Evolutionary conservation across 176 grass and related monocot species (phyloP).

Genomic region (Saccharum spontaneum): DNA sequence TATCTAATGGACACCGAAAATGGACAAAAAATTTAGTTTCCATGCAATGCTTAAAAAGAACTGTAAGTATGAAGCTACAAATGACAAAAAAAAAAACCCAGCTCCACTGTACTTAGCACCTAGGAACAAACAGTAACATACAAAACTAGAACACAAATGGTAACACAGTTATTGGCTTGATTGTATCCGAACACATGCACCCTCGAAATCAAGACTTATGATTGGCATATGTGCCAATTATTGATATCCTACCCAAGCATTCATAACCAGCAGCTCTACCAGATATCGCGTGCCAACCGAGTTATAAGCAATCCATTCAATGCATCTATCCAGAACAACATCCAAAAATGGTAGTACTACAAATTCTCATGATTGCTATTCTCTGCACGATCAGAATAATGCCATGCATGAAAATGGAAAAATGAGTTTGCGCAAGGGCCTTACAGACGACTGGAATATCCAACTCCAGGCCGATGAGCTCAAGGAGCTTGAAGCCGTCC

Average conservation of each 20-base stretch:
- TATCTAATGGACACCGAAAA: neutral
- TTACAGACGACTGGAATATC: slow-evolving; percentile 80
- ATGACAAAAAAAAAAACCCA: neutral
- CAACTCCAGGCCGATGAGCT: slow-evolving; percentile 63
- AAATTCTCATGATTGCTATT: neutral
- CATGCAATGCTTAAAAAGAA: neutral
- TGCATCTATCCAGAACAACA: neutral
- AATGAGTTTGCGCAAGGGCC: neutral
- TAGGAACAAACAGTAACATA: neutral
- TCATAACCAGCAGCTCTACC: neutral
- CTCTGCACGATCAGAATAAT: neutral
- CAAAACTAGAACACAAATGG: neutral
- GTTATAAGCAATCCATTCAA: neutral
- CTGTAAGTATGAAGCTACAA: neutral
- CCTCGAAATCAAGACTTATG: neutral
- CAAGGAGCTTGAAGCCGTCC: slow-evolving; percentile 69
- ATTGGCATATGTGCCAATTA: neutral
- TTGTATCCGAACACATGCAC: neutral
- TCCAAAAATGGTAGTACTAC: neutral
- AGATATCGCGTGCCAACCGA: neutral
- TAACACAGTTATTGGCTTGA: neutral
- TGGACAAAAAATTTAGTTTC: neutral
- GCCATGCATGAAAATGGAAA: neutral
- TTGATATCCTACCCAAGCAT: neutral
- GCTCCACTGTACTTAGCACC: neutral